Evolutionary conservation across 257 asterid species (phyloP), one percentile per base, ranked within the genome.

Genomic region (Nicotiana tabacum): DNA sequence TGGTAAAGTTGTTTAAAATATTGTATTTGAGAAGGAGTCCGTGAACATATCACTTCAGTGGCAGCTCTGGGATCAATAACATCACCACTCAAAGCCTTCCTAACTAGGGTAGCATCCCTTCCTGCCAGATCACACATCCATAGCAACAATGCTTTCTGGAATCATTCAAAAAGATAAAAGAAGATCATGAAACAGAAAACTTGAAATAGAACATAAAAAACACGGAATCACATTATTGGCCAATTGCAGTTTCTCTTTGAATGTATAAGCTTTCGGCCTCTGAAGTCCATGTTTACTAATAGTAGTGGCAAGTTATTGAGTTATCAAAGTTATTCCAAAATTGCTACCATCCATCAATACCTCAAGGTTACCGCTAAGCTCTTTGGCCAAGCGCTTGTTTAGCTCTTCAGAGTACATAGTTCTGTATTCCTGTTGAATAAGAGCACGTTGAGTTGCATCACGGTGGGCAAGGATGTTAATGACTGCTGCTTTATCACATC

Each of bases 41-140:
- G 97, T 4, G 99, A 96, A 82, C 98, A 96, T 82, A 96, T 86
- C 35, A 96, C 95, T 91, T 94, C 98, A 53, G 98, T 94, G 24
- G 97, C 98, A 82, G 90, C 94, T 88, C 82, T 89, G 33, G 91
- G 89, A 89, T 91, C 83, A 57, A 89, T 82, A 2, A 84, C 86
- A 51, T 85, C 92, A 57, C 62, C 62, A 51, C 78, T 37, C 88
- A 96, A 87, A 83, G 97, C 91, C 77, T 83, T 53, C 87, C 96
- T 89, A 3, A 92, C 87, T 48, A 93, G 83, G 15, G 85, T 86
- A 77, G 99, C 99, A 85, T 96, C 99, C 61, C 98, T 90, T 57
- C 84, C 81, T 39, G 96, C 97, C 13, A 98, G 99, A 91, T 96
- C 99, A 80, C 89, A 90, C 95, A 96, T 83, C 99, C 99, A 94